These are phyloP conservation scores for Debaryomyces hansenii DNA, from an alignment of 805 yeast species.

Conservation along the genomic window DNA sequence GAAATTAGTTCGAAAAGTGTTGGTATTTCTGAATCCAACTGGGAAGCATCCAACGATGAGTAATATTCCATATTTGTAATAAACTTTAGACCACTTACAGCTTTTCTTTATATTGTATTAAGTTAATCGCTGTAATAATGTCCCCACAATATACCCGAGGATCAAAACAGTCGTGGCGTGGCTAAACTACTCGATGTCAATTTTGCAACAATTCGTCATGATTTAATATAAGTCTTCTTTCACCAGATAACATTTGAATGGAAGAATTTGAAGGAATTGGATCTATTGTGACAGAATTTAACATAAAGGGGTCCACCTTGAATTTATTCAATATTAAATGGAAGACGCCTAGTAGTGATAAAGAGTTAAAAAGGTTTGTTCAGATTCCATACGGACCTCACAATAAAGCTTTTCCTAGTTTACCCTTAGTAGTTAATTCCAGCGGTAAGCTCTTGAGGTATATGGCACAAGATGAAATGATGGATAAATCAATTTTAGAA, in stretches of 20 bases:
- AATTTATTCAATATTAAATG: constrained; percentile 12
- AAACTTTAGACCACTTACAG: neutral
- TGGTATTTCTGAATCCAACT: constrained; percentile 73
- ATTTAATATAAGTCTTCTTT: too few relatives aligned
- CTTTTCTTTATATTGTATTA: neutral
- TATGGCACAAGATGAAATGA: neutral
- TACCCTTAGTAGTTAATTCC: constrained; percentile 1
- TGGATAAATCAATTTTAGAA: neutral
- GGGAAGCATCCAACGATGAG: constrained; percentile 74
- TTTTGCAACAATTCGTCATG: constrained; percentile 5
- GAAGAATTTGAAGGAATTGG: constrained; percentile 19
- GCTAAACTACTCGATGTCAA: neutral
- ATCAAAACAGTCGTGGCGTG: neutral
- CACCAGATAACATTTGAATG: constrained; percentile 9
- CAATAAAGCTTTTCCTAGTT: neutral
- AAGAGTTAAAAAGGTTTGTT: neutral
- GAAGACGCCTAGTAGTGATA: neutral
- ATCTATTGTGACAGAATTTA: constrained; percentile 17
- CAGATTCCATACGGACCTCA: constrained; percentile 3
- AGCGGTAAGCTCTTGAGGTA: constrained; percentile 1
- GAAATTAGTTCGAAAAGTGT: constrained; percentile 88
- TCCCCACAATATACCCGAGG: constrained; percentile 5
- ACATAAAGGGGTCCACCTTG: constrained; percentile 14
- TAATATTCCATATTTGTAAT: constrained; percentile 67
- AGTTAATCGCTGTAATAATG: neutral